These are phyloP conservation scores for Rhizophagus prolifer DNA, from an alignment of 192 early-diverging fungal species.

Conservation along the genomic window DNA sequence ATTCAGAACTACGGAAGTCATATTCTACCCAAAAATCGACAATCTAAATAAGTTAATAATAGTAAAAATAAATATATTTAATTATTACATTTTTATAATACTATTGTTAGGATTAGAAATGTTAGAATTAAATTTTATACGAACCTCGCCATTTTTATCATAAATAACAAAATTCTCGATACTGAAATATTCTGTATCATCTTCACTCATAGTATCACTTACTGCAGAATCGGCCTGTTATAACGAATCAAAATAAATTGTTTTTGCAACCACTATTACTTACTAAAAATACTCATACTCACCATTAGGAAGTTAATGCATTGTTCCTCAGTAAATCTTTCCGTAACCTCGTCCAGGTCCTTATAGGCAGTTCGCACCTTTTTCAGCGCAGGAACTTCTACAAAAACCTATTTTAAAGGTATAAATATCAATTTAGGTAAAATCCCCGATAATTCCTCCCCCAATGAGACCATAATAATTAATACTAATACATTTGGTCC, in stretches of 20 bases:
- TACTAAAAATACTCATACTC: not conserved
- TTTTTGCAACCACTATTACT: not conserved
- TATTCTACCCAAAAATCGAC: not conserved
- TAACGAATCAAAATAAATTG: not conserved
- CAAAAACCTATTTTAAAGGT: not conserved
- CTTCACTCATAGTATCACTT: not conserved
- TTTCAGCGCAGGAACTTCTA: not conserved
- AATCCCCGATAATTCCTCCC: no score
- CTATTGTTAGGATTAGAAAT: no score
- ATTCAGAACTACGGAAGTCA: not conserved
- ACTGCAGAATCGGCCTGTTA: not conserved
- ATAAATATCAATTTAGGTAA: not conserved
- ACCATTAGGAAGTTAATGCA: not conserved
- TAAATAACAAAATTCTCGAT: not conserved
- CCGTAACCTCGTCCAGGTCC: not conserved
- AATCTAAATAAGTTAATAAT: not conserved
- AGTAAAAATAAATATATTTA: not conserved
- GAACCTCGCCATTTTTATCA: not conserved
- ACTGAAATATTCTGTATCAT: not conserved
- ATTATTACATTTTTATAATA: not conserved
- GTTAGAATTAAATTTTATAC: not conserved
- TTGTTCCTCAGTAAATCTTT: not conserved
- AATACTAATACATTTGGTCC: not conserved
- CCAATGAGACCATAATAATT: not conserved
- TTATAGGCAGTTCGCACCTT: not conserved